phyloP scores from a whole-genome alignment of 2,329 filamentous ascomycete genomes.

The Sarocladium strictum region DNA sequence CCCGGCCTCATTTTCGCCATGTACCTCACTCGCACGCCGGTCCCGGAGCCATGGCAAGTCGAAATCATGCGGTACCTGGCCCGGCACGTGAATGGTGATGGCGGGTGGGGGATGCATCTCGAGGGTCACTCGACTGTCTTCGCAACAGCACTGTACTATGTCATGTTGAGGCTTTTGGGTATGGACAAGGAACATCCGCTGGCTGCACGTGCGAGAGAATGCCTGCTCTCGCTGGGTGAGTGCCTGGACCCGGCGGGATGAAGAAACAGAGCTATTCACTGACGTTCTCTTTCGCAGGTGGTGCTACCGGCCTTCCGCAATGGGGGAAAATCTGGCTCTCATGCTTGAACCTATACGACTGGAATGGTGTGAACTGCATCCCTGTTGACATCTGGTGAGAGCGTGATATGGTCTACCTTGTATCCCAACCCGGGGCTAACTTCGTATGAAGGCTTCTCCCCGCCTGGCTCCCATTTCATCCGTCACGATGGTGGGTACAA shows the following conservation, averaged over 20 bases:
- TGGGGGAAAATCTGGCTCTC: constrained; percentile 2
- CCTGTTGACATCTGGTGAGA: not conserved
- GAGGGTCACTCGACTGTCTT: not conserved
- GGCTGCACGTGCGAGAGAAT: not conserved
- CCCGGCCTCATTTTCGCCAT: constrained; percentile 4
- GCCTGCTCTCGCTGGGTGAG: not conserved
- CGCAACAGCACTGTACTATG: not conserved
- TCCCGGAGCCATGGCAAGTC: not conserved
- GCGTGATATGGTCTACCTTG: not conserved
- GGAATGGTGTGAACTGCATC: constrained; percentile 1
- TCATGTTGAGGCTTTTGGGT: not conserved
- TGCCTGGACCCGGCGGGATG: not conserved
- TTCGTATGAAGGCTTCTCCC: not conserved
- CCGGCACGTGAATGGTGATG: not conserved
- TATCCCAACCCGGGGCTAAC: not conserved
- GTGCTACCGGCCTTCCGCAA: not conserved
- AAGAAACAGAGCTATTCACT: not conserved
- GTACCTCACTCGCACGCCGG: not conserved
- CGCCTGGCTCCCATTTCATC: not conserved
- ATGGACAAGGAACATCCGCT: not conserved
- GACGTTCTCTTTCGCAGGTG: not conserved
- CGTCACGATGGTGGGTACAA: constrained; percentile 2
- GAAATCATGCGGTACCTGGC: not conserved
- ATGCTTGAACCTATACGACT: not conserved
- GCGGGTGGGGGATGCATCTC: not conserved